Evolutionary conservation across 192 early-diverging fungal species (phyloP).

Genomic region (Coemansia sp.): DNA sequence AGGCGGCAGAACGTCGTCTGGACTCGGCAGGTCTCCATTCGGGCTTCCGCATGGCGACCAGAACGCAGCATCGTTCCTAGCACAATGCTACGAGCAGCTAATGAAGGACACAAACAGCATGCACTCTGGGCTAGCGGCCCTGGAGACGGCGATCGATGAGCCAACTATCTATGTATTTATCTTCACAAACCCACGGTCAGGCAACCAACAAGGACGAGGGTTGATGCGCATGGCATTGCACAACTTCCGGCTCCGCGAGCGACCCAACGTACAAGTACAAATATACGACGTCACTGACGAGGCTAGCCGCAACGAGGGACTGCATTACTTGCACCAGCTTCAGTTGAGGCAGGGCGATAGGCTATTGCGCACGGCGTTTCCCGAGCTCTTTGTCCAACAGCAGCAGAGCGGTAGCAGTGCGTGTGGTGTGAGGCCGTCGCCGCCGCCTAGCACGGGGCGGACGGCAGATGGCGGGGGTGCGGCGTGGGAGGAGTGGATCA

Average conservation of each 20-base stretch:
- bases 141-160: constrained; percentile 29
- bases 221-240: constrained; percentile 64
- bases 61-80: constrained; percentile 35
- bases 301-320: constrained; percentile 58
- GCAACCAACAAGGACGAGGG: constrained; percentile 67
- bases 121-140: constrained; percentile 24
- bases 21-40: constrained; percentile 43
- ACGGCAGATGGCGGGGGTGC: background rate
- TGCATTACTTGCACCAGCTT: constrained; percentile 63
- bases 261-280: constrained; percentile 72
- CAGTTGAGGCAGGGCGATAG: constrained; percentile 55
- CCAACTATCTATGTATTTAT: constrained; percentile 71
- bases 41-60: constrained; percentile 26
- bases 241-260: constrained; percentile 67
- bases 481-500: constrained; percentile 52
- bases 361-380: constrained; percentile 48
- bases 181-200: constrained; percentile 75
- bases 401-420: background rate
- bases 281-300: constrained; percentile 71
- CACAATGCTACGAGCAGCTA: constrained; percentile 51
- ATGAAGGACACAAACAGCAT: constrained; percentile 35
- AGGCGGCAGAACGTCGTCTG: background rate
- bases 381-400: constrained; percentile 37
- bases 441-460: constrained; percentile 6
- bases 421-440: background rate